Evolutionary conservation across 257 asterid species (phyloP), one percentile per base, ranked within the genome.

Genomic region (Solanum boliviense): DNA sequence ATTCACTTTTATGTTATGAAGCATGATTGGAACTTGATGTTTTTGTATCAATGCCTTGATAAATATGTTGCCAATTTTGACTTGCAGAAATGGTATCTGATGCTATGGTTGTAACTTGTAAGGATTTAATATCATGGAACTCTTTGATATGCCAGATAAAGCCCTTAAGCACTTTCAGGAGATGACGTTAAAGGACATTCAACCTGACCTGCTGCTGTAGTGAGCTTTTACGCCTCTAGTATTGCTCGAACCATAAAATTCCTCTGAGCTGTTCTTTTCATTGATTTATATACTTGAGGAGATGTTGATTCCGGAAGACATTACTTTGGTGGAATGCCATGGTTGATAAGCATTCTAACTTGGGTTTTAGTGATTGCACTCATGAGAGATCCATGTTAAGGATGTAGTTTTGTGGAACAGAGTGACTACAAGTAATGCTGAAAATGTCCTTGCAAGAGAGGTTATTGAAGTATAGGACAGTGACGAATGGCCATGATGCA

Each of bases 331-430:
- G 95, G 86, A 96, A 94, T 92, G 93, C 91, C 25, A 87, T 95
- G 52, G 92, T 94, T 18, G 98, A 94, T 91, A 95, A 93, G 98
- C 92, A 95, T 92, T 93, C 93, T 65, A 95, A 96, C 89, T 86
- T 93, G 89, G 95, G 98, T 84, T 39, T 91, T 74, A 75, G 88
- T 11, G 95, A 91, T 65, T 93, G 89, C 81, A 94, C 95, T 46
- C 88, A 34, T 71, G 88, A 91, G 90, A 85, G 39, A 88, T 94
- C 87, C 92, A 91, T 86, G 76, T 85, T 88, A 93, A 92, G 83
- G 98, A 94, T 87, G 91, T 91, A 38, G 92, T 96, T 90, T 92
- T 96, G 39, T 95, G 98, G 95, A 95, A 93, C 92, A 90, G 98
- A 44, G 90, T 96, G 92, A 93, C 94, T 65, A 87, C 93, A n/a